Conservation (phyloP, 306 rosid genomes). For the Oxytropis ochrocephala region DNA sequence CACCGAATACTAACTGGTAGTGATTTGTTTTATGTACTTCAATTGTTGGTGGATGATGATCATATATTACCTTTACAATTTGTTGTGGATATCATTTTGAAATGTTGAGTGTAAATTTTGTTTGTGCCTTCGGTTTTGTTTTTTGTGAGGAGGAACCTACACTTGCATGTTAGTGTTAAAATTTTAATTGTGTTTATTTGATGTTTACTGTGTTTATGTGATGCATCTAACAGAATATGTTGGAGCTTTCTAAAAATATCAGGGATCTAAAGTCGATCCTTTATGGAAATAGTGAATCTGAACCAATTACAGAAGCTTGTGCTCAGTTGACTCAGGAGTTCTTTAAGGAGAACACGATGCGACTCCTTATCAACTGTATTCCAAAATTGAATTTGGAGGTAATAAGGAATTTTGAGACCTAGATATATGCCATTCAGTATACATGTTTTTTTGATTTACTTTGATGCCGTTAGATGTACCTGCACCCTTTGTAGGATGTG, state of each 20-base stretch:
- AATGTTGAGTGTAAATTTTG: not conserved
- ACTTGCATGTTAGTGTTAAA: not conserved
- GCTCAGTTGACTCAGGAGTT: slow-evolving; percentile 88
- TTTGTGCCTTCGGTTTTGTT: not conserved
- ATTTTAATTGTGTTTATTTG: not conserved
- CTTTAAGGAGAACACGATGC: slow-evolving; percentile 70
- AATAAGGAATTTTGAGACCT: slow-evolving; percentile 1
- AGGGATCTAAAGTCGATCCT: slow-evolving; percentile 88
- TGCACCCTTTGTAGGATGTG: not conserved
- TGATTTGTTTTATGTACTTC: not conserved
- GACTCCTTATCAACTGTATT: slow-evolving; percentile 64
- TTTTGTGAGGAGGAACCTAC: not conserved
- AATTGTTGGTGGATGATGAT: not conserved
- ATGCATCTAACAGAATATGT: slow-evolving; percentile 48
- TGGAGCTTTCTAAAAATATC: slow-evolving; percentile 60
- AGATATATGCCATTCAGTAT: not conserved
- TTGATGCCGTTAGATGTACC: not conserved
- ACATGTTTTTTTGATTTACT: not conserved
- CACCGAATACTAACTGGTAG: not conserved
- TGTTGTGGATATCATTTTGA: not conserved
- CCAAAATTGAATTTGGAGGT: slow-evolving; percentile 98
- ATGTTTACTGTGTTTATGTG: slow-evolving; percentile 25
- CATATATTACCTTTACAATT: not conserved
- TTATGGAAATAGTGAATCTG: slow-evolving; percentile 92
- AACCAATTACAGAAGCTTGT: slow-evolving; percentile 92